phyloP scores from a whole-genome alignment of 805 yeast species.

The Saccharomyces jurei region DNA sequence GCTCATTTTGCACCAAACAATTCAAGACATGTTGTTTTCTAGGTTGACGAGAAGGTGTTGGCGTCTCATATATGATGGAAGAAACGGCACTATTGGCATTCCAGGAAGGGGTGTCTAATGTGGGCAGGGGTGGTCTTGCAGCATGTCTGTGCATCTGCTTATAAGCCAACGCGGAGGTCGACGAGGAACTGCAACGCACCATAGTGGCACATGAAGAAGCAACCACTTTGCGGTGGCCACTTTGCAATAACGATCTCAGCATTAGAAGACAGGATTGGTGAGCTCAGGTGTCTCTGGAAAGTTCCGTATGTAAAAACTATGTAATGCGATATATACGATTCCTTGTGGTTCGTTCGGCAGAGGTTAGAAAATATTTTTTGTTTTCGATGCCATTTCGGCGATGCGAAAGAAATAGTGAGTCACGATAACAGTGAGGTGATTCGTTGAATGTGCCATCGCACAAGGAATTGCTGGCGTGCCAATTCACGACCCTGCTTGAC shows the following conservation, averaged over 20 bases:
- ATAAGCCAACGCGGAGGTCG: constrained; percentile 91
- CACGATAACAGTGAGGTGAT: constrained; percentile 19
- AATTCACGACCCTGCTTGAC: constrained; percentile 40
- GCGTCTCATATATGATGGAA: constrained; percentile 90
- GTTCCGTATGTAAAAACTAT: neutral
- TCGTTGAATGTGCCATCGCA: constrained; percentile 40
- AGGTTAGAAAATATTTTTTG: neutral
- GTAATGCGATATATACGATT: neutral
- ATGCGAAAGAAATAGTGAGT: constrained; percentile 23
- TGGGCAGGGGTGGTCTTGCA: constrained; percentile 84
- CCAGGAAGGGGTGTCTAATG: constrained; percentile 89
- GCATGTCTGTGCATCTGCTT: constrained; percentile 83
- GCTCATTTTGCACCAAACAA: constrained; percentile 97
- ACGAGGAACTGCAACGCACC: constrained; percentile 38
- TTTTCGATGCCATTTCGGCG: neutral
- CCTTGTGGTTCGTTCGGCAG: neutral
- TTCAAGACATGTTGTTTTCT: constrained; percentile 82
- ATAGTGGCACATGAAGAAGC: constrained; percentile 1
- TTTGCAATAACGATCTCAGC: constrained; percentile 11
- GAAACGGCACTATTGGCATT: constrained; percentile 95
- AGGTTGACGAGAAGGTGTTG: constrained; percentile 44
- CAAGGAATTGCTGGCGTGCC: constrained; percentile 57
- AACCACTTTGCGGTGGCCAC: constrained; percentile 6
- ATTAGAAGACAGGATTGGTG: constrained; percentile 1
- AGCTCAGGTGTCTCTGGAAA: neutral